Percentiles rank a stretch among this genome's conserved stretches.
Evolutionary conservation across 257 asterid species (phyloP).

Genomic region (Pogostemon cablin): DNA sequence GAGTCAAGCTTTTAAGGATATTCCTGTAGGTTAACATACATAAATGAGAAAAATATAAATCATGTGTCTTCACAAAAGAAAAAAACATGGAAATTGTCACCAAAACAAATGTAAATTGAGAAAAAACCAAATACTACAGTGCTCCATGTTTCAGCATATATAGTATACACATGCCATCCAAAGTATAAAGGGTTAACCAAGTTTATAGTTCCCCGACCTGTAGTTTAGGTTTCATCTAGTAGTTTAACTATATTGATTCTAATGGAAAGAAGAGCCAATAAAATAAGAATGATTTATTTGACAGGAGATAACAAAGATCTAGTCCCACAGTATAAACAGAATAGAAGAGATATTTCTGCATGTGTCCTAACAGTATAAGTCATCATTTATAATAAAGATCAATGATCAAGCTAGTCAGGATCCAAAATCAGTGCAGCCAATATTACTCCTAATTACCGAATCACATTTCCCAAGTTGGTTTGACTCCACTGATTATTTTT

Average conservation of each 20-base stretch:
- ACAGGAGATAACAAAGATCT: no score
- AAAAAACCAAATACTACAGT: not conserved
- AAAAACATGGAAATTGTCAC: slow-evolving; percentile 20
- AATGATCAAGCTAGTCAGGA: no score
- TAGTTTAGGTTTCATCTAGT: slow-evolving; percentile 2
- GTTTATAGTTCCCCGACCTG: not conserved
- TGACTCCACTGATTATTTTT: no score
- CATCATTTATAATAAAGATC: no score
- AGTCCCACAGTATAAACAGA: no score
- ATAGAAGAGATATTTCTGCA: no score
- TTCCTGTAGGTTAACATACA: slow-evolving; percentile 55
- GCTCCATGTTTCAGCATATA: slow-evolving; percentile 25
- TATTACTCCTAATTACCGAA: no score
- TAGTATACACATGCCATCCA: slow-evolving; percentile 19
- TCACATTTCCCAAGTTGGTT: no score
- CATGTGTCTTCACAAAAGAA: slow-evolving; percentile 4
- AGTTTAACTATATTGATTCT: not conserved
- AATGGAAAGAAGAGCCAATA: no score
- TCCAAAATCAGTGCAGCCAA: no score
- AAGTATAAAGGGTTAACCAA: slow-evolving; percentile 22
- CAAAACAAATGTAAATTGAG: slow-evolving; percentile 1
- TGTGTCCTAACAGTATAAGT: no score
- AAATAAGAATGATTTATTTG: no score
- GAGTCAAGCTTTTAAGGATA: slow-evolving; percentile 85
- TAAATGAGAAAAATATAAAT: slow-evolving; percentile 28